Conservation (phyloP, 305 asterid genomes). For the Solanum hybrid region DNA sequence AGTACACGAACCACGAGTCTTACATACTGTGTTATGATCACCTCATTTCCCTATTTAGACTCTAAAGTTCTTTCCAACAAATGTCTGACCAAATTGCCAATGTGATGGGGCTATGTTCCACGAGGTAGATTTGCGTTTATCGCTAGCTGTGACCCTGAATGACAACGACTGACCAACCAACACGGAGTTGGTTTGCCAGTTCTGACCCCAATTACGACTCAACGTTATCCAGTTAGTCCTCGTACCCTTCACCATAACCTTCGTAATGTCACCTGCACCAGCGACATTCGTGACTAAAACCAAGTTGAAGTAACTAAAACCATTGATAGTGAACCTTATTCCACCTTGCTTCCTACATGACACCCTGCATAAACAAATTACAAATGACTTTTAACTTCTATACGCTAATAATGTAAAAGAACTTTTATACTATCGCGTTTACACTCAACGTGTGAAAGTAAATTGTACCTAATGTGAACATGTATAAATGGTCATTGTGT, state of each 20-base stretch:
- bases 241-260: slow-evolving; percentile 20
- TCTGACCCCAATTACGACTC: slow-evolving; percentile 93
- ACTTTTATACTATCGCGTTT: neutral
- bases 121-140: slow-evolving; percentile 67
- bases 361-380: slow-evolving; percentile 4
- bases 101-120: slow-evolving; percentile 58
- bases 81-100: slow-evolving; percentile 86
- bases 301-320: slow-evolving; percentile 22
- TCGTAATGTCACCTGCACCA: slow-evolving; percentile 22
- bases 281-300: slow-evolving; percentile 23
- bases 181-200: slow-evolving; percentile 54
- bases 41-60: slow-evolving; percentile 20
- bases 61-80: slow-evolving; percentile 72
- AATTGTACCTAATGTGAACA: neutral
- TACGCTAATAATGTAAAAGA: neutral
- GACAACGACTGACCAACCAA: slow-evolving; percentile 64
- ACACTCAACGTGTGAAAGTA: neutral
- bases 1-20: neutral
- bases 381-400: neutral
- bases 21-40: neutral
- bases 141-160: slow-evolving; percentile 54
- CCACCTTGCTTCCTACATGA: slow-evolving; percentile 23
- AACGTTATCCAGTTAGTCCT: slow-evolving; percentile 49
- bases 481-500: neutral
- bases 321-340: slow-evolving; percentile 21